Evolutionary conservation across 2,329 filamentous ascomycete genomes (phyloP), one percentile per base, ranked within the genome.

Genomic region (Botrytis aclada): DNA sequence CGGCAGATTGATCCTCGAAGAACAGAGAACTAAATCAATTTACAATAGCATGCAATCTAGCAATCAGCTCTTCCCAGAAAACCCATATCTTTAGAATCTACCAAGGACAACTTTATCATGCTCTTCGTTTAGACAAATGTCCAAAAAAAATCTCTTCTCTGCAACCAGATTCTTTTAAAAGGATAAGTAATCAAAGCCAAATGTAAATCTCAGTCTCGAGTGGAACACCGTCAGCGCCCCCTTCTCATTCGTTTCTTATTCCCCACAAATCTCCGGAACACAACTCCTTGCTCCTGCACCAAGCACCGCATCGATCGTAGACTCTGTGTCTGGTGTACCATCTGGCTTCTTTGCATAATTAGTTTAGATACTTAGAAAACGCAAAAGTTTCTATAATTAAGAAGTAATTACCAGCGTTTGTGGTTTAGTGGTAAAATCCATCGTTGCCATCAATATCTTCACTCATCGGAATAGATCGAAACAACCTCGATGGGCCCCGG

Each of bases 401-500:
- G 43, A 75, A 56, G 16, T 32, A 71, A 51, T 14, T 9, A 69
- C 7, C 20, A 66, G 72, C 72, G 67, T 71, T 71, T 71, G 72
- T 71, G 72, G 72, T 73, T 73, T 73, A 73, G 43, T 72, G 61
- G 73, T 72, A 74, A 74, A 74, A 74, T 74, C 63, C 45, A 63
- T 71, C 62, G 34, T 73, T 71, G 72, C 69, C 72, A 71, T 62
- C 51, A 18, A 29, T 0, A 8, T 32, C 32, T 60, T 9, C 18
- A 3, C 3, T 37, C 12, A 29, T 20, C 6, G 34, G 20, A 43
- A 18, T 8, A 58, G 12, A 7, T 14, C 22, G 45, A 41, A 8
- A 74, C 62, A 74, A 70, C 63, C 25, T 79, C 74, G 76, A 79
- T 77, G 75, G 77, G 79, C 79, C 77, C 25, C 25, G 25, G 25